Evolutionary conservation across 75 land plant genomes (phyloP).

Genomic region (Sequoia sempervirens): DNA sequence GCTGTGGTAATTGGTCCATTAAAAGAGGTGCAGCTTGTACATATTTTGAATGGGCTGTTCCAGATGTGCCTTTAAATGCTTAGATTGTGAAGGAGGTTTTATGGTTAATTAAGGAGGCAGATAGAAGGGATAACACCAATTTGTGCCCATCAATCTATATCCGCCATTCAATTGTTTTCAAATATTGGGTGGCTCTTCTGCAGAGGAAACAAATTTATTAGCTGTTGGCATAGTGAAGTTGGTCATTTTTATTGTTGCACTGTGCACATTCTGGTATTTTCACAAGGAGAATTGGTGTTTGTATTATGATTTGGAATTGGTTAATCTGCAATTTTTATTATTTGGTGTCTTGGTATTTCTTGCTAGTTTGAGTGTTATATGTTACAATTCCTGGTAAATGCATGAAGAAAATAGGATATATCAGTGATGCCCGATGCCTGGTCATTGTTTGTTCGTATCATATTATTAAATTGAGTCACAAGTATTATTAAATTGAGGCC

Average conservation of each 20-base stretch:
- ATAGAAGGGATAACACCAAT: neutral
- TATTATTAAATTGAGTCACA: neutral
- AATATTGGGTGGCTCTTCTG: neutral
- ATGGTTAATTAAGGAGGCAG: neutral
- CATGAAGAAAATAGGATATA: neutral
- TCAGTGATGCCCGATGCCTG: neutral
- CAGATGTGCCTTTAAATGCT: constrained; percentile 7
- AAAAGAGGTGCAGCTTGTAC: constrained; percentile 47
- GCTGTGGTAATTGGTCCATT: constrained; percentile 79
- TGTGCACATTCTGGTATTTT: neutral
- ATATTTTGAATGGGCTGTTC: constrained; percentile 55
- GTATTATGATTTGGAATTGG: neutral
- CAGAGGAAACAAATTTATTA: neutral
- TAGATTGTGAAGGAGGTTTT: neutral
- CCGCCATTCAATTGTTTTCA: neutral
- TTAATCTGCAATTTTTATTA: neutral
- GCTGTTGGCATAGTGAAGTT: neutral
- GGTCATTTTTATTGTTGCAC: neutral
- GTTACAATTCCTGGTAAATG: neutral
- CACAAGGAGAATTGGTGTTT: neutral
- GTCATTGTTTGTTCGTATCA: neutral
- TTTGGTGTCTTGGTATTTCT: neutral
- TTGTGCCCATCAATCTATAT: neutral
- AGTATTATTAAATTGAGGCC: neutral
- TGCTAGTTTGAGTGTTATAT: neutral